Evolutionary conservation across 148 eudicot genomes (phyloP).

Genomic region (Vaccinium macrocarpon): DNA sequence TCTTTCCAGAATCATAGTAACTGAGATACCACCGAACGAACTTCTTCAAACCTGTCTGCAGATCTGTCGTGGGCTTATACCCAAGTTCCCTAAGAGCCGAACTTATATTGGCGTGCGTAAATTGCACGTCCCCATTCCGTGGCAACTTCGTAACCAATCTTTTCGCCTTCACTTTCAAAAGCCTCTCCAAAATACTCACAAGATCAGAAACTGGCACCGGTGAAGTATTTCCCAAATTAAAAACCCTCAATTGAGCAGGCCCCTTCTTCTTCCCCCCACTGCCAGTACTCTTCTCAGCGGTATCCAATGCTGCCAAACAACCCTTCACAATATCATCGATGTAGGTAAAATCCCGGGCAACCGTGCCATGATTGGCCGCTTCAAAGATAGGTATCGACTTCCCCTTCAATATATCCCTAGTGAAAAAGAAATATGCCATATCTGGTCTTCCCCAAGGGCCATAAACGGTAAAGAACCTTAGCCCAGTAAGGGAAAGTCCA

Average conservation of each 20-base stretch:
- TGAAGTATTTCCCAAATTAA: conserved; percentile 80
- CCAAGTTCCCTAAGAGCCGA: conserved; percentile 70
- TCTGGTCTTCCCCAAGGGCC: conserved; percentile 95
- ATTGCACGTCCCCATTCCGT: conserved; percentile 77
- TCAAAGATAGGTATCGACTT: conserved; percentile 65
- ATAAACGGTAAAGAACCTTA: conserved; percentile 81
- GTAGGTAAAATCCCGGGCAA: conserved; percentile 79
- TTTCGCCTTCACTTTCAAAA: conserved; percentile 75
- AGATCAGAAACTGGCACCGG: conserved; percentile 83
- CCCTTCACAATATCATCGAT: conserved; percentile 88
- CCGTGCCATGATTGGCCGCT: conserved; percentile 68
- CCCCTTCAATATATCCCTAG: conserved; percentile 68
- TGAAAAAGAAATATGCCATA: conserved; percentile 83
- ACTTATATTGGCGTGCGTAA: conserved; percentile 77
- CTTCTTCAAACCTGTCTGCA: conserved; percentile 75
- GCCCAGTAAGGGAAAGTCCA: conserved; percentile 66
- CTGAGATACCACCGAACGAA: conserved; percentile 72
- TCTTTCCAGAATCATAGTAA: conserved; percentile 62
- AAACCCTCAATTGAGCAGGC: conserved; percentile 71
- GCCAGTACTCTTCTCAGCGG: conserved; percentile 84
- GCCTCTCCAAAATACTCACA: conserved; percentile 69
- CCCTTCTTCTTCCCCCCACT: conserved; percentile 78
- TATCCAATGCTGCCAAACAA: conserved; percentile 76
- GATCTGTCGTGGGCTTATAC: conserved; percentile 67
- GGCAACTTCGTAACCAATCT: conserved; percentile 64